These are phyloP conservation scores for Piromyces finnis DNA, from an alignment of 192 early-diverging fungal genomes.

Conservation along the genomic window DNA sequence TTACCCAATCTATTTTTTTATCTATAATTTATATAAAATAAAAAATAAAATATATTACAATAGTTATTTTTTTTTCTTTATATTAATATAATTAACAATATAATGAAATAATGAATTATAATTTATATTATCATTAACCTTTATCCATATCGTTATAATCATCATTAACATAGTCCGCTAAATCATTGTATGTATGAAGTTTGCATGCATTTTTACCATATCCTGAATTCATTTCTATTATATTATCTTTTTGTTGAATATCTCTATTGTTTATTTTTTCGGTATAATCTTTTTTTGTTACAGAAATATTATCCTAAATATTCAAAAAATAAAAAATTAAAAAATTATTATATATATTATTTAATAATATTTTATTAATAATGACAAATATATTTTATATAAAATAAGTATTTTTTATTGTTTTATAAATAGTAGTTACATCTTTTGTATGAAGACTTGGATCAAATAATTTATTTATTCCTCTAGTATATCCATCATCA, in stretches of 20 bases:
- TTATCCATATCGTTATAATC: not conserved
- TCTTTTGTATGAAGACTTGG: not conserved
- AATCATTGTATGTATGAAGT: not conserved
- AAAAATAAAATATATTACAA: too few species aligned
- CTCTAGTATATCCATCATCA: not conserved
- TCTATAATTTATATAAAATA: too few species aligned
- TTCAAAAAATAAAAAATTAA: too few species aligned
- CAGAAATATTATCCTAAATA: not conserved
- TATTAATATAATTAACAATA: too few species aligned
- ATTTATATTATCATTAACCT: too few species aligned
- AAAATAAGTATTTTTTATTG: not conserved
- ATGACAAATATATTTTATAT: too few species aligned
- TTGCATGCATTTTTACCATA: not conserved
- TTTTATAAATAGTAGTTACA: not conserved
- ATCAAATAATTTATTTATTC: not conserved
- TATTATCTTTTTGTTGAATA: not conserved
- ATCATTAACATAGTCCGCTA: not conserved
- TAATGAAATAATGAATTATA: too few species aligned
- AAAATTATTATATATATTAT: too few species aligned
- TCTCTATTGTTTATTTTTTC: not conserved
- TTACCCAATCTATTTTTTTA: too few species aligned
- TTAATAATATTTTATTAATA: too few species aligned
- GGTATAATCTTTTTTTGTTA: not conserved
- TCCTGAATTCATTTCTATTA: not conserved
- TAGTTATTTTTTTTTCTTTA: too few species aligned